Evolutionary conservation across 352 stramenopile genomes (phyloP), one percentile per base, ranked within the genome.

Genomic region (Aphanomyces astaci): DNA sequence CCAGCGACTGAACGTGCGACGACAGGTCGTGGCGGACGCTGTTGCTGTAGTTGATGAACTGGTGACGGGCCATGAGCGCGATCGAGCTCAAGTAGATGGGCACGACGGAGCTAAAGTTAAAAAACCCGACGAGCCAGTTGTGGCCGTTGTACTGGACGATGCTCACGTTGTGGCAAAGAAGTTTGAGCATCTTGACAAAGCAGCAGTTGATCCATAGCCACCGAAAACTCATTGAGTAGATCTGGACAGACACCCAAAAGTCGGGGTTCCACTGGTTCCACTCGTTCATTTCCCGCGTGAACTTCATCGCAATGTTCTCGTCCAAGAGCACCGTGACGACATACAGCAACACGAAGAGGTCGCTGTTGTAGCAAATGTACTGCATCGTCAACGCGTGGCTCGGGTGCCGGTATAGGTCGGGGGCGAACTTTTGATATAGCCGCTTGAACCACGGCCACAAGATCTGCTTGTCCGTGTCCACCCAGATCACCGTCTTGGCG

Each of bases 21-120:
- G 10, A 22, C 15, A 65, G 4, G 24, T 25, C 4, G 22, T 15
- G 10, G 13, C 4, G 32, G 1, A 65, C 56, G 17, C 19, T 33
- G 33, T 65, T 65, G 56, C 39, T 46, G 33, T 65, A 65, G 31
- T 65, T 36, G 56, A 65, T 65, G 56, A 52, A 65, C 4, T 17
- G 13, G 9, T 46, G 10, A 4, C 36, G 31, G 17, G 46, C 22
- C 11, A 65, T 52, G 56, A 65, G 56, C 17, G 48, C 3, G 24
- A 65, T 27, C 2, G 33, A 17, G 39, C 56, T 46, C 1, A 52
- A 10, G 56, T 65, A 65, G 22, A 65, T 33, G 7, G 28, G 48
- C 17, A 22, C 31, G 36, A 51, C 36, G 5, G 17, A 36, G 17
- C 32, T 52, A 7, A 53, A 53, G 36, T 51, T 65, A 5, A 65